Evolutionary conservation across 78 protist species (phyloP), one percentile per base, ranked within the genome.

Genomic region (Chrysochromulina tobinii): DNA sequence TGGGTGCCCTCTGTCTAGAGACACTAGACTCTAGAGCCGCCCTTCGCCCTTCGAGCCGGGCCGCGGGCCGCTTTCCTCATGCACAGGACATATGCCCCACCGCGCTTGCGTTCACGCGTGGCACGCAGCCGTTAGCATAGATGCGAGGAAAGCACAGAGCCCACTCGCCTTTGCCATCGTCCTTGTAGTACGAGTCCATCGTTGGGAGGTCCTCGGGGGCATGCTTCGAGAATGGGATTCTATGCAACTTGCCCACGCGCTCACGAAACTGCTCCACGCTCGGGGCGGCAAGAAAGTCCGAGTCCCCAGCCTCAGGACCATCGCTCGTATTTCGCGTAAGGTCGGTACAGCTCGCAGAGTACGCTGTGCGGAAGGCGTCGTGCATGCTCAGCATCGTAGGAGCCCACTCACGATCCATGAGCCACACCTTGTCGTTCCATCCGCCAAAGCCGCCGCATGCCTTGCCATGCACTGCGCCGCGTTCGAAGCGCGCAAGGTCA

Each of bases 351-450:
- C n/a, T 7, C 23, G 72, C 72, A 9, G 77, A 51, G 11, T 12
- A 12, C 7, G 64, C 23, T 12, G 7, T 12, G 77, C 2, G 77
- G 14, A 21, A 14, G 77, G 2, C 77, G 50, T 21, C 27, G 77
- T 68, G n/a, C 77, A 68, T 68, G 27, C 51, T 3, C 21, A 68
- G 50, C 77, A 68, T 68, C 51, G 50, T 3, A 11, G 3, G 50
- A 8, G 50, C 27, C 21, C 15, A 21, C 27, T n/a, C 12, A 3
- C 77, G 27, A 1, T 11, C 48, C 77, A 68, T 68, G 51, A 68
- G 27, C 77, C 77, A 68, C 5, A 68, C 77, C 77, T 68, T 68
- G 77, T 68, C 77, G 77, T 68, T 68, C 77, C 77, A 68, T 3
- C 77, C 77, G 77, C 77, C 77, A 14, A 68, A 68, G 77, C 77